Percentiles rank a stretch among this genome's conserved stretches.
Conservation (phyloP, 805 yeast genomes). For the Zygosaccharomyces bisporus region DNA sequence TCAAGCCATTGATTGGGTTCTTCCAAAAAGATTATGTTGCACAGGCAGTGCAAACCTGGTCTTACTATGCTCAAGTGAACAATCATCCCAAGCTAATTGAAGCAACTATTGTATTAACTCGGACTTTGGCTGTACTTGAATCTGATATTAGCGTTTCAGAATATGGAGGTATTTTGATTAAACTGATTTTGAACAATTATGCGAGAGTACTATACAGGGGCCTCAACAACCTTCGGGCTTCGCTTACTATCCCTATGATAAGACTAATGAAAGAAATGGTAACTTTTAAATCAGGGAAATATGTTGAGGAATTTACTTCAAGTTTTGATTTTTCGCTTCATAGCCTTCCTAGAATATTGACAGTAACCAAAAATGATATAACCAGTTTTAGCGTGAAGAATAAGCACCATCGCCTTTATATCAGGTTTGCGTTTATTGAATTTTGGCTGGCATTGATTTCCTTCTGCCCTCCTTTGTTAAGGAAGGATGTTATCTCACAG, state of each 20-base stretch:
- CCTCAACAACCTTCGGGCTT: slow-evolving; percentile 53
- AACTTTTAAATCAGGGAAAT: slow-evolving; percentile 45
- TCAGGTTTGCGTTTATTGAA: slow-evolving; percentile 56
- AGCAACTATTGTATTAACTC: slow-evolving; percentile 42
- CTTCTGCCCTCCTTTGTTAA: slow-evolving; percentile 47
- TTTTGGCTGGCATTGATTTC: slow-evolving; percentile 57
- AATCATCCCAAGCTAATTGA: slow-evolving; percentile 51
- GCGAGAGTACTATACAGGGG: slow-evolving; percentile 65
- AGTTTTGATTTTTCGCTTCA: slow-evolving; percentile 65
- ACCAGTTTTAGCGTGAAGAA: slow-evolving; percentile 36
- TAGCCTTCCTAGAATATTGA: slow-evolving; percentile 56
- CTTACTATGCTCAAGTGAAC: slow-evolving; percentile 44
- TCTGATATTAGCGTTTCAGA: slow-evolving; percentile 17
- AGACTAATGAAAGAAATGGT: slow-evolving; percentile 52
- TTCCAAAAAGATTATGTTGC: slow-evolving; percentile 36
- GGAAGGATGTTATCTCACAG: slow-evolving; percentile 61
- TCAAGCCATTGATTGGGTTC: slow-evolving; percentile 31
- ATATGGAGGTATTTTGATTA: slow-evolving; percentile 34
- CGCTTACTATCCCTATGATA: slow-evolving; percentile 59
- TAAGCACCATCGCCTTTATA: slow-evolving; percentile 40
- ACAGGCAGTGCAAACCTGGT: slow-evolving; percentile 46
- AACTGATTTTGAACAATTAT: slow-evolving; percentile 52
- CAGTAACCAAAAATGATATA: slow-evolving; percentile 49
- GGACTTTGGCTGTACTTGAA: slow-evolving; percentile 32
- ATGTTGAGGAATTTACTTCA: slow-evolving; percentile 56